These are phyloP conservation scores for Russula sp. DNA, from an alignment of 768 basidiomycete genomes.

Conservation along the genomic window DNA sequence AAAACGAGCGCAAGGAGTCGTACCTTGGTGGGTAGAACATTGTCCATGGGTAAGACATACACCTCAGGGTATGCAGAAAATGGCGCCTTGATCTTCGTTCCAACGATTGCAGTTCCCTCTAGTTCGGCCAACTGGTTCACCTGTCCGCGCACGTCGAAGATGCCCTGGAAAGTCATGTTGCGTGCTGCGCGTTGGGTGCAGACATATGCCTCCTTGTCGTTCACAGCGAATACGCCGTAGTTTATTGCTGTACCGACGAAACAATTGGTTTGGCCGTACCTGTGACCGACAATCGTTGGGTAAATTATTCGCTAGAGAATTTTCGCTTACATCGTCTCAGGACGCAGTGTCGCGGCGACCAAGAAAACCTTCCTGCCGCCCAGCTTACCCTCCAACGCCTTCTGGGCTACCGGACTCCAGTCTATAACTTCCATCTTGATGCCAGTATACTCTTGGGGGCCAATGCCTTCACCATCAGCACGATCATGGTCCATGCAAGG, in stretches of 20 bases:
- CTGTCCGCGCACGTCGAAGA: slow-evolving; percentile 63
- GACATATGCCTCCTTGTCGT: slow-evolving; percentile 81
- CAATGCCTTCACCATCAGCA: slow-evolving; percentile 86
- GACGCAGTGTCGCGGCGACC: slow-evolving; percentile 92
- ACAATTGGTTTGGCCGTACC: slow-evolving; percentile 98
- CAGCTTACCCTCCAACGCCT: slow-evolving; percentile 55
- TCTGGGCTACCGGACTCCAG: slow-evolving; percentile 68
- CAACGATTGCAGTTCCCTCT: slow-evolving; percentile 72
- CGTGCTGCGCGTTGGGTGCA: slow-evolving; percentile 85
- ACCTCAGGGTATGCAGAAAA: slow-evolving; percentile 77
- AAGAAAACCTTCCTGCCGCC: slow-evolving; percentile 79
- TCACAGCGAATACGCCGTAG: slow-evolving; percentile 88
- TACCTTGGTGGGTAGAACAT: slow-evolving; percentile 92
- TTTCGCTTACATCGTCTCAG: slow-evolving; percentile 83
- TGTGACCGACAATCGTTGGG: slow-evolving; percentile 26
- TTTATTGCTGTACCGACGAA: slow-evolving; percentile 88
- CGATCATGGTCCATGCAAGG: slow-evolving; percentile 99
- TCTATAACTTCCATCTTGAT: slow-evolving; percentile 90
- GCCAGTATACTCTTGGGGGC: slow-evolving; percentile 92
- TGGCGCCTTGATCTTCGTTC: slow-evolving; percentile 86
- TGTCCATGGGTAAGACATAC: slow-evolving; percentile 98
- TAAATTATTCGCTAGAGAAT: not conserved
- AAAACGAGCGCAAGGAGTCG: slow-evolving; percentile 42
- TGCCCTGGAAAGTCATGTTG: slow-evolving; percentile 97
- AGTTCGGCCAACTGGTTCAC: slow-evolving; percentile 69